phyloP scores from a whole-genome alignment of 805 yeast species.

The Zygosaccharomyces gambellarensis region DNA sequence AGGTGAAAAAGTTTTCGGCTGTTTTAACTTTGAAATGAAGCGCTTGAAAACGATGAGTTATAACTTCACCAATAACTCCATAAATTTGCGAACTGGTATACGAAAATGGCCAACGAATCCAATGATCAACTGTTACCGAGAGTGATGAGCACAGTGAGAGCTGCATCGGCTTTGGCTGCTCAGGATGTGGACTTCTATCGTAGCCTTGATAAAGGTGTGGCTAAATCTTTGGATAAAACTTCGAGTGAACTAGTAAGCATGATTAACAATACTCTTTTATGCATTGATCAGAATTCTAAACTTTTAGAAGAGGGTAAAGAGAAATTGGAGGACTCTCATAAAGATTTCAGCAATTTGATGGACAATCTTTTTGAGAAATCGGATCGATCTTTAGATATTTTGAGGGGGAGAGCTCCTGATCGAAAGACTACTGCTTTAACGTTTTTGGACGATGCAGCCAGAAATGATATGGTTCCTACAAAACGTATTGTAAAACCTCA shows the following conservation, averaged over 20 bases:
- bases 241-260: slow-evolving; percentile 42
- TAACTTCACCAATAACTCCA: background rate
- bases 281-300: slow-evolving; percentile 35
- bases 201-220: slow-evolving; percentile 50
- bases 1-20: slow-evolving; percentile 1
- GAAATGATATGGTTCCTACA: slow-evolving; percentile 16
- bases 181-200: slow-evolving; percentile 76
- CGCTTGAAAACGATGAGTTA: background rate
- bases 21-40: background rate
- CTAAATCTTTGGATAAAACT: slow-evolving; percentile 37
- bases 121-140: slow-evolving; percentile 7
- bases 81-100: background rate
- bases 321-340: slow-evolving; percentile 52
- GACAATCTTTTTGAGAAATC: slow-evolving; percentile 73
- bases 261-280: slow-evolving; percentile 43
- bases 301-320: slow-evolving; percentile 37
- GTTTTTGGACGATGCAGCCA: slow-evolving; percentile 46
- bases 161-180: slow-evolving; percentile 64
- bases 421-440: slow-evolving; percentile 33
- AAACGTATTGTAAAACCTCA: slow-evolving; percentile 64
- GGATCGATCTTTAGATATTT: slow-evolving; percentile 59
- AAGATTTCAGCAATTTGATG: slow-evolving; percentile 51
- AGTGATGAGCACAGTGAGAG: slow-evolving; percentile 44
- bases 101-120: background rate
- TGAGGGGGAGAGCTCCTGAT: slow-evolving; percentile 21